Evolutionary conservation across 805 yeast genomes (phyloP).

Genomic region (Monosporozyma siamensis): DNA sequence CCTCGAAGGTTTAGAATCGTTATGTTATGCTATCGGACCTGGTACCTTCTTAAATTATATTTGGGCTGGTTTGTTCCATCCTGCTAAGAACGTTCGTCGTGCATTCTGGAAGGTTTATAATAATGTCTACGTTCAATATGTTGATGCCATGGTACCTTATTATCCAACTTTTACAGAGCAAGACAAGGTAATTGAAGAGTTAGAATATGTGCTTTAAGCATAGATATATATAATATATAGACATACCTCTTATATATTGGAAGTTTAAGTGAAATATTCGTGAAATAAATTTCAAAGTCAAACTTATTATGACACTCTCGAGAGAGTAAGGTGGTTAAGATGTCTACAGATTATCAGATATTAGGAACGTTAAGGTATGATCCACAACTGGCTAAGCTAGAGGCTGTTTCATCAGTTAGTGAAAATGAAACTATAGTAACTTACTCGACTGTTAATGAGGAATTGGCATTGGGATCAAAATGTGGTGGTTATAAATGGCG

Average conservation of each 20-base stretch:
- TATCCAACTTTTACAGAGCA: constrained; percentile 51
- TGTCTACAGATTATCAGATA: constrained; percentile 19
- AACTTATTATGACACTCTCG: too few species aligned
- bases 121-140: constrained; percentile 58
- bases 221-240: not conserved
- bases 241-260: not conserved
- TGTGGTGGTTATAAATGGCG: constrained; percentile 4
- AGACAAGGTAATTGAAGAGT: constrained; percentile 36
- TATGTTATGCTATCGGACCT: constrained; percentile 63
- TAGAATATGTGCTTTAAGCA: constrained; percentile 33
- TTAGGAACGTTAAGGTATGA: constrained; percentile 71
- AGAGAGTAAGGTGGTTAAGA: not conserved
- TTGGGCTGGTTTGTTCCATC: constrained; percentile 87
- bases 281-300: not conserved
- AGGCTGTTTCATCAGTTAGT: not conserved
- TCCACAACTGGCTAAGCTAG: constrained; percentile 36
- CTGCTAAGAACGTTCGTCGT: constrained; percentile 76
- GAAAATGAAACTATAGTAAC: not conserved
- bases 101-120: constrained; percentile 86
- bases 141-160: constrained; percentile 72
- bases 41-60: constrained; percentile 68
- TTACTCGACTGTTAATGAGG: not conserved
- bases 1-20: constrained; percentile 66
- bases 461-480: not conserved
- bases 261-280: too few species aligned